Evolutionary conservation across 805 yeast species (phyloP).

Genomic region (Candida saitoana): DNA sequence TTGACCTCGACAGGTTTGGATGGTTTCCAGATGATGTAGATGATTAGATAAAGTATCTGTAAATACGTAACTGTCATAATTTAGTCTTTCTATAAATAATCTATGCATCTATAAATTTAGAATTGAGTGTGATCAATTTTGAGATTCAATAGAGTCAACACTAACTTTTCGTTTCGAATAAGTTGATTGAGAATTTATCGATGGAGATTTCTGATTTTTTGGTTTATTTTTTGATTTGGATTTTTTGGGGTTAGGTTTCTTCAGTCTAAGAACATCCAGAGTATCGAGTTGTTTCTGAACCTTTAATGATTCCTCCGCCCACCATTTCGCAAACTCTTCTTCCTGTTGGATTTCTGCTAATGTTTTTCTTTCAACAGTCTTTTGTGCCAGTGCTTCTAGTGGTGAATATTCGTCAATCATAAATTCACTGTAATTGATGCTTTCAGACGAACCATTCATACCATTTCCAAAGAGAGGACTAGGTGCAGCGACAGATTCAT

Average conservation of each 20-base stretch:
- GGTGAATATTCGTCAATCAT: conserved; percentile 46
- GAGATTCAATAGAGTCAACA: not conserved
- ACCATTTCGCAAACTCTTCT: conserved; percentile 83
- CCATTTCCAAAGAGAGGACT: not conserved
- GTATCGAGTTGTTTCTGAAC: conserved; percentile 46
- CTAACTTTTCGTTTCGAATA: not conserved
- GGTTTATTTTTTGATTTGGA: not conserved
- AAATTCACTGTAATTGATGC: conserved; percentile 10
- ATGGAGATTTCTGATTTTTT: not conserved
- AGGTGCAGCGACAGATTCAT: not conserved
- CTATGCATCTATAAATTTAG: not conserved
- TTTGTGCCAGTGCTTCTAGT: conserved; percentile 27
- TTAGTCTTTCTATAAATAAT: not conserved
- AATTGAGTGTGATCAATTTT: not conserved
- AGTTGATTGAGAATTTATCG: not conserved
- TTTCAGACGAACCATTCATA: not conserved
- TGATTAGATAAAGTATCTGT: not conserved
- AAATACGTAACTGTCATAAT: not conserved
- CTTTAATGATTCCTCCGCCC: conserved; percentile 71
- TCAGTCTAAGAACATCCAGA: not conserved
- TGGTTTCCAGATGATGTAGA: conserved; percentile 64
- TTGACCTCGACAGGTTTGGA: conserved; percentile 48
- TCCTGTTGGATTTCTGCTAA: conserved; percentile 74
- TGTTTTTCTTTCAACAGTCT: conserved; percentile 35
- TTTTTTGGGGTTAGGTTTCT: not conserved